Evolutionary conservation across 1,284 basidiomycete species (phyloP).

Genomic region (Leccinum pallidistipes): DNA sequence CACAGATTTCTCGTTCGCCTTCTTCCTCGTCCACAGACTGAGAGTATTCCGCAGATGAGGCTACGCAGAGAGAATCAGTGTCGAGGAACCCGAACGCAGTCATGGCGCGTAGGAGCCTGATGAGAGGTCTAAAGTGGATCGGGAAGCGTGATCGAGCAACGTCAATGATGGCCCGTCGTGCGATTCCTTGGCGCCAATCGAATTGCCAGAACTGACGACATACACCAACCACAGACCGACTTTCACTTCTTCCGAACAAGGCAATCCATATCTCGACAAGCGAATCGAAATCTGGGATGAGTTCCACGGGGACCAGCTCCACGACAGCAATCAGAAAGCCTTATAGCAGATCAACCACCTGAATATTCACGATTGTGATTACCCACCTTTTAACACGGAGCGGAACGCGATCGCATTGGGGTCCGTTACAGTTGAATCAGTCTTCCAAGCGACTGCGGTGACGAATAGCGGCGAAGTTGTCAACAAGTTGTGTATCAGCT

Average conservation of each 20-base stretch:
- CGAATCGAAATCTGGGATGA: conserved; percentile 68
- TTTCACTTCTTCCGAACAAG: conserved; percentile 78
- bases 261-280: conserved; percentile 79
- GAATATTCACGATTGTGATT: background rate
- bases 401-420: conserved; percentile 82
- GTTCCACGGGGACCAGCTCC: conserved; percentile 73
- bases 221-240: conserved; percentile 63
- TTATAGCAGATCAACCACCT: conserved; percentile 28
- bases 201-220: conserved; percentile 78
- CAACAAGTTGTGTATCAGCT: conserved; percentile 53
- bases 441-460: conserved; percentile 65
- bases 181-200: conserved; percentile 60
- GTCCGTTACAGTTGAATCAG: conserved; percentile 68
- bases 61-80: conserved; percentile 59
- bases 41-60: conserved; percentile 49
- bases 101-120: conserved; percentile 76
- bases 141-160: conserved; percentile 81
- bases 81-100: conserved; percentile 70
- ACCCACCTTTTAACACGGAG: conserved; percentile 78
- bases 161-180: conserved; percentile 76
- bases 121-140: conserved; percentile 68
- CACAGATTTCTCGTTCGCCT: conserved; percentile 44
- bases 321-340: conserved; percentile 71
- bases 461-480: conserved; percentile 73
- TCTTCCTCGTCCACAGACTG: conserved; percentile 29